Base-by-base conservation (phyloP, 352 stramenopile genomes). In the Pythium utonaiense region DNA sequence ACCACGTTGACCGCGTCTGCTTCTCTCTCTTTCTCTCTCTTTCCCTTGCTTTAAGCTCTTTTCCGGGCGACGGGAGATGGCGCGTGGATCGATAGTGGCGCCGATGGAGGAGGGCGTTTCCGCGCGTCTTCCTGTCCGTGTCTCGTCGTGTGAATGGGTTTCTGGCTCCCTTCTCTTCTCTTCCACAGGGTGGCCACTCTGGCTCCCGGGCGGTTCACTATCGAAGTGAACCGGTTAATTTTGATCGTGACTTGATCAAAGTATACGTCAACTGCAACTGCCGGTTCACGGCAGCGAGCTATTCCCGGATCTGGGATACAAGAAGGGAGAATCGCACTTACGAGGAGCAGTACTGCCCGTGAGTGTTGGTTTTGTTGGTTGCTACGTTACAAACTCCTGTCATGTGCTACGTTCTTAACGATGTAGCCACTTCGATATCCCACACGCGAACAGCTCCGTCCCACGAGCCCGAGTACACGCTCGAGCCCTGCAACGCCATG, bases 401-500 rank as follows among this genome's bases (percentile, higher is more conserved):
- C 1, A 44, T 3, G 36, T 44, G 28, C 16, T 55, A 47, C 12
- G 51, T 57, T 57, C 51, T 31, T 57, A 57, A 36, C 51, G 34
- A n/a, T n/a, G n/a, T 30, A 3, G 17, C 41, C 14, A 45, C 56
- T 59, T 89, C 80, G 42, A 92, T 67, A 60, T 89, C 79, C 77
- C 77, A 92, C 2, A 91, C 61, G 1, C 80, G 77, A 19, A 91
- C 62, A 17, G 78, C 76, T 51, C 84, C 84, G 60, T 94, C 84
- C 81, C 81, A 93, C 4, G 82, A 87, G 14, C 73, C 71, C 33
- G 84, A 91, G 64, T 83, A 85, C 44, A 93, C 77, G 28, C 79
- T 67, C 27, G 80, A 73, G 65, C 91, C 79, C 3, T 70, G 74
- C 38, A 92, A 71, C 57, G 69, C 71, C 28, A 90, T 72, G 57